Evolutionary conservation across 805 yeast species (phyloP).

Genomic region (Komagataella ulmi): DNA sequence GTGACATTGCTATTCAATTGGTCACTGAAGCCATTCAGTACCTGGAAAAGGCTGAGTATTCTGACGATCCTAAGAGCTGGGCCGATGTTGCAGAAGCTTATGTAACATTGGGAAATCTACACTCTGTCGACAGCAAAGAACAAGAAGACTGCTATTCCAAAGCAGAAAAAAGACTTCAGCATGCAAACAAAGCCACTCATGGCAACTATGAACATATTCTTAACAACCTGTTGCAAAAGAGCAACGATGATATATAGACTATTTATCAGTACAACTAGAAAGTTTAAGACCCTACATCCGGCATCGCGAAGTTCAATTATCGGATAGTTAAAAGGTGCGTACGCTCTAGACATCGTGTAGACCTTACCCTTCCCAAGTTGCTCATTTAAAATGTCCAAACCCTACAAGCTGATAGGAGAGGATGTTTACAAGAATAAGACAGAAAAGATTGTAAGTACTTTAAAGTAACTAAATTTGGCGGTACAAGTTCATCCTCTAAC

Average conservation of each 20-base stretch:
- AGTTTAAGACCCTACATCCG: not conserved
- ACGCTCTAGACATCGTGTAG: not conserved
- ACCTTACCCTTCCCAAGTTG: not conserved
- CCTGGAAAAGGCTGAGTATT: conserved; percentile 46
- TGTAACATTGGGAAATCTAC: conserved; percentile 66
- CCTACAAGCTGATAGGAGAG: conserved; percentile 48
- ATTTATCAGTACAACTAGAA: not conserved
- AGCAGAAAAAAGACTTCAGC: conserved; percentile 56
- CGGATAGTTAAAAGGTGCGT: not conserved
- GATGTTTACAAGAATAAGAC: conserved; percentile 85
- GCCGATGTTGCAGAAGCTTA: conserved; percentile 78
- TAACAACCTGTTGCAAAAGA: conserved; percentile 27
- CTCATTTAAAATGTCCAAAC: conserved; percentile 16
- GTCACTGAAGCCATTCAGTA: conserved; percentile 42
- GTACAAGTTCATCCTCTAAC: not conserved
- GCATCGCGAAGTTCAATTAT: not conserved
- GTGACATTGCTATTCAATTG: conserved; percentile 29
- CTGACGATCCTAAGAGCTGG: conserved; percentile 70
- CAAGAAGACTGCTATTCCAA: conserved; percentile 53
- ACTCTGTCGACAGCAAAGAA: conserved; percentile 47
- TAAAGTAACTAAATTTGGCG: not conserved
- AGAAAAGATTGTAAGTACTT: conserved; percentile 63
- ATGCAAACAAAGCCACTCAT: conserved; percentile 71
- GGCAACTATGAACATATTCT: conserved; percentile 59
- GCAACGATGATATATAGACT: not conserved